phyloP scores from a whole-genome alignment of 1,284 basidiomycete species.

The Fomitopsis betulina region DNA sequence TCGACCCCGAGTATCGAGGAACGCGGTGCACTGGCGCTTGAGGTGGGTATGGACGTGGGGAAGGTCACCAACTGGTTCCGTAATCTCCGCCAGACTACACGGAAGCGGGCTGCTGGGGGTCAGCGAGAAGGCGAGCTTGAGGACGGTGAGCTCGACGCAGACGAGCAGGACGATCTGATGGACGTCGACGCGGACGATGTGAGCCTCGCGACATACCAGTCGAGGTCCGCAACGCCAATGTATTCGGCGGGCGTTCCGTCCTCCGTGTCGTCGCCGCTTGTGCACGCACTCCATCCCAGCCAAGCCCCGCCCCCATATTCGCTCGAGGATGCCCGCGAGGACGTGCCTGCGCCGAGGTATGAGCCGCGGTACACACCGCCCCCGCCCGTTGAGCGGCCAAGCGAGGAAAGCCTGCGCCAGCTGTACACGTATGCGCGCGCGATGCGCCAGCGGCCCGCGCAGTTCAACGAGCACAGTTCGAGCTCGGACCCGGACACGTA shows the following conservation, averaged over 20 bases:
- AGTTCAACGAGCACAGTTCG: neutral
- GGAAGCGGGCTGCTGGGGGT: constrained; percentile 43
- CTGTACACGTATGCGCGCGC: neutral
- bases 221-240: constrained; percentile 3
- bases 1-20: constrained; percentile 77
- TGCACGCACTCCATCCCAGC: neutral
- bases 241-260: constrained; percentile 27
- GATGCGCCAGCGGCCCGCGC: neutral
- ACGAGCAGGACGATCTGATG: constrained; percentile 26
- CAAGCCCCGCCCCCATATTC: constrained; percentile 13
- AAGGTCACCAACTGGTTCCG: constrained; percentile 87
- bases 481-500: constrained; percentile 16
- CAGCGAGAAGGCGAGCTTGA: constrained; percentile 36
- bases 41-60: constrained; percentile 75
- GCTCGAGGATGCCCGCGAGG: constrained; percentile 27
- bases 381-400: neutral
- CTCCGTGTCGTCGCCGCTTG: constrained; percentile 24
- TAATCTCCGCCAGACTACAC: constrained; percentile 69
- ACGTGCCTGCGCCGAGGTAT: neutral
- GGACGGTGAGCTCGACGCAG: constrained; percentile 26
- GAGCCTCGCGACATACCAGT: constrained; percentile 18
- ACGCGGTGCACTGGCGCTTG: constrained; percentile 61
- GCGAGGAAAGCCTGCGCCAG: neutral
- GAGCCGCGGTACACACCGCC: neutral
- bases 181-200: constrained; percentile 25